Conservation (phyloP, 116 monocot species). For the Papilionanthe hybrid region DNA sequence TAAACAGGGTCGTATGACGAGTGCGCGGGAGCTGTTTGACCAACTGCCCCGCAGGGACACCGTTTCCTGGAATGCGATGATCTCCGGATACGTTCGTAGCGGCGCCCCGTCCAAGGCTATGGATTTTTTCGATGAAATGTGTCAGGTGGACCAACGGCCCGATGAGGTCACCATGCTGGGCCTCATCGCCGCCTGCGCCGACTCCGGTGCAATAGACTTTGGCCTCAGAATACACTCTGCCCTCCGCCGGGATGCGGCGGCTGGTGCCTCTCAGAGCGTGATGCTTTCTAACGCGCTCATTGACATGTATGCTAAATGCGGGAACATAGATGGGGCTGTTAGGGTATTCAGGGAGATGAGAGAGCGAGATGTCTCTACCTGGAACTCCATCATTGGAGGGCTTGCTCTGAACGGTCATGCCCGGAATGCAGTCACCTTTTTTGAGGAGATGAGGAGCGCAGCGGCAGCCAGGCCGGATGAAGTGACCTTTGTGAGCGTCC, state of each 20-base stretch:
- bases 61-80: slow-evolving; percentile 84
- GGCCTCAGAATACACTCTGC: slow-evolving; percentile 49
- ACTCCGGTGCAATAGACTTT: slow-evolving; percentile 45
- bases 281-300: slow-evolving; percentile 66
- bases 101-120: slow-evolving; percentile 37
- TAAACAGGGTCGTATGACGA: slow-evolving; percentile 48
- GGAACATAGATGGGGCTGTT: slow-evolving; percentile 45
- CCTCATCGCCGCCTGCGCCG: slow-evolving; percentile 60
- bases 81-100: slow-evolving; percentile 61
- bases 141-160: slow-evolving; percentile 31
- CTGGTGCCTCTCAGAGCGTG: slow-evolving; percentile 12
- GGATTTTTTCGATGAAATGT: slow-evolving; percentile 70
- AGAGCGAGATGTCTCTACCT: slow-evolving; percentile 61
- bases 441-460: slow-evolving; percentile 48
- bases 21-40: slow-evolving; percentile 64
- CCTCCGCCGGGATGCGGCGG: slow-evolving; percentile 17
- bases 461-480: slow-evolving; percentile 51
- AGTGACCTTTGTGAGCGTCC: slow-evolving; percentile 75
- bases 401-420: slow-evolving; percentile 69
- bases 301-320: slow-evolving; percentile 93
- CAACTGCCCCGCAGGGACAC: slow-evolving; percentile 42
- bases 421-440: slow-evolving; percentile 35
- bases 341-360: slow-evolving; percentile 63
- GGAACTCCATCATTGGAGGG: slow-evolving; percentile 79
- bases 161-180: slow-evolving; percentile 76